phyloP scores from a whole-genome alignment of 345 rosid genomes.

The Sapria himalayana region DNA sequence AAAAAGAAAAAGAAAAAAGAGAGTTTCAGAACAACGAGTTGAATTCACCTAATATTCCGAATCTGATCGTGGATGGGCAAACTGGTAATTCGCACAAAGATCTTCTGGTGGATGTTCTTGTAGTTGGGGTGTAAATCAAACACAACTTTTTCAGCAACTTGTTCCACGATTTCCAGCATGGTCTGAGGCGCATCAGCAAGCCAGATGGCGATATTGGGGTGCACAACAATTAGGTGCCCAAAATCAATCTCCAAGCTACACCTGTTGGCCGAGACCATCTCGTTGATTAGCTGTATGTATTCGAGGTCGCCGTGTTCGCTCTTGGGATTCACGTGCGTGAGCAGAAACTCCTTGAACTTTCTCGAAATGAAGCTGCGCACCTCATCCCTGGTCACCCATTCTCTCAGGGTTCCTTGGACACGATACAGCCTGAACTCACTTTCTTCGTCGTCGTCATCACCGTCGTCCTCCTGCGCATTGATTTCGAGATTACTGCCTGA shows the following conservation, averaged over 20 bases:
- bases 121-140: conserved; percentile 78
- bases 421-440: conserved; percentile 82
- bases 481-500: too few species aligned
- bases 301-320: conserved; percentile 45
- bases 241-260: conserved; percentile 88
- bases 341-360: conserved; percentile 76
- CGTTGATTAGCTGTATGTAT: conserved; percentile 66
- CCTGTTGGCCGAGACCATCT: conserved; percentile 86
- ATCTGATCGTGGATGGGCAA: conserved; percentile 92
- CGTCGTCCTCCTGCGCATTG: conserved; percentile 41
- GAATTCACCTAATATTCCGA: conserved; percentile 57
- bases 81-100: conserved; percentile 67
- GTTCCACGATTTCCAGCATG: conserved; percentile 96
- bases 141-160: conserved; percentile 55
- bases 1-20: background rate
- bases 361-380: conserved; percentile 76
- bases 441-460: conserved; percentile 55
- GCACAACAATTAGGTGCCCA: conserved; percentile 66
- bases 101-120: conserved; percentile 66
- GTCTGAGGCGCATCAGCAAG: conserved; percentile 96
- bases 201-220: conserved; percentile 96
- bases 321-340: conserved; percentile 54
- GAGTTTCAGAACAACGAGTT: background rate
- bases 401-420: conserved; percentile 78
- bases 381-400: conserved; percentile 98